Evolutionary conservation across 352 stramenopile genomes (phyloP).

Genomic region (Phytophthora capsici): DNA sequence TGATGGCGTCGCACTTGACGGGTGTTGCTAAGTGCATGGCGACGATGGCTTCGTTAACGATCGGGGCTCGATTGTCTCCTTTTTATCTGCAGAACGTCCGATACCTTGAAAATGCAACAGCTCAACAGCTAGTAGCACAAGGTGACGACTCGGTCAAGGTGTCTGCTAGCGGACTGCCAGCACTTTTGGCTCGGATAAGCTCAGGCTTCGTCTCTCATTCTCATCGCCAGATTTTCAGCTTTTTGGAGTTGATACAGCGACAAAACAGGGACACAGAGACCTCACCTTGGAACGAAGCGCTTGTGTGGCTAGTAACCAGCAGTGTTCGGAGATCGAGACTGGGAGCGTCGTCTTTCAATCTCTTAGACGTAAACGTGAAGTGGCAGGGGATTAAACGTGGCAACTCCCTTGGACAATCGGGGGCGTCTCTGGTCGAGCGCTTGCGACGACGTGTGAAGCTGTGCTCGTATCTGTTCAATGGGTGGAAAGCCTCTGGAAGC

Average conservation of each 20-base stretch:
- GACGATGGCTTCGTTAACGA: constrained; percentile 22
- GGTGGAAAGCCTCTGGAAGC: constrained; percentile 15
- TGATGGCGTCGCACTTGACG: constrained; percentile 15
- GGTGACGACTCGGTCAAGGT: constrained; percentile 1
- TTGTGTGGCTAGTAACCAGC: constrained; percentile 20
- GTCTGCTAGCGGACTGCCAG: background rate
- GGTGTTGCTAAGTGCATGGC: constrained; percentile 27
- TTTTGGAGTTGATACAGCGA: constrained; percentile 19
- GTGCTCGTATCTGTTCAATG: constrained; percentile 35
- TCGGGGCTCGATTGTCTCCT: constrained; percentile 8
- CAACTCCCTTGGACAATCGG: constrained; percentile 10
- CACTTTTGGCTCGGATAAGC: constrained; percentile 14
- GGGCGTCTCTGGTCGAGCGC: constrained; percentile 29
- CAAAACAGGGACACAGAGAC: background rate
- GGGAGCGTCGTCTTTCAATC: background rate
- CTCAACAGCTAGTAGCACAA: constrained; percentile 16
- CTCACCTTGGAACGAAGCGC: background rate
- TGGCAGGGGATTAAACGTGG: background rate
- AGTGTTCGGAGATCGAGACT: background rate
- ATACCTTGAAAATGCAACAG: constrained; percentile 34
- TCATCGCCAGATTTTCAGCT: constrained; percentile 36
- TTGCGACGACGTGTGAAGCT: constrained; percentile 32
- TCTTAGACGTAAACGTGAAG: background rate
- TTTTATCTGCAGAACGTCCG: constrained; percentile 40
- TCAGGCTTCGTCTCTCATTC: constrained; percentile 37